Evolutionary conservation across 1,284 basidiomycete species (phyloP), one percentile per base, ranked within the genome.

Genomic region (Tilletiopsis washingtonensis): DNA sequence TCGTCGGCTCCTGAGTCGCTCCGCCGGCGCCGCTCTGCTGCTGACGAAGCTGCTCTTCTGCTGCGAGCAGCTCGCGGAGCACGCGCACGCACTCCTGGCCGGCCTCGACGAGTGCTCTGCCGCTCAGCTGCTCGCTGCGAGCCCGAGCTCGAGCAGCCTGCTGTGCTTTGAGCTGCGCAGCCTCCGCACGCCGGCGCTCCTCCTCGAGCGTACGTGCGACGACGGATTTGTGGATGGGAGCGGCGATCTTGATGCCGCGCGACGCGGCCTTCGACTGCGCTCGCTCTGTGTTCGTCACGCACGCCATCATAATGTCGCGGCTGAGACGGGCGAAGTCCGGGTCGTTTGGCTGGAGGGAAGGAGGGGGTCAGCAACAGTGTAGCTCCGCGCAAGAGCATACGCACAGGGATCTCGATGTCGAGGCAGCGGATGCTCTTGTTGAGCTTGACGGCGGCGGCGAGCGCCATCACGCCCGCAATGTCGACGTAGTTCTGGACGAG

Each of bases 391-490:
- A n/a, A n/a, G n/a, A n/a, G n/a, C n/a, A n/a, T n/a, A n/a, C n/a
- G n/a, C n/a, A n/a, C n/a, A 34, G 67, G 88, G 32, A 97, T 90
- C 62, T 90, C 87, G 41, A 98, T 74, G 75, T 99, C 93, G 44
- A 98, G 78, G 69, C 93, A 98, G 0, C 94, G 80, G 77, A 98
- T 83, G 15, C 82, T 80, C 45, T 81, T 80, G 67, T 97, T 98
- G 40, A 77, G 74, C 69, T 86, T 86, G 48, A 97, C 75, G 0
- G 89, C 88, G 0, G 84, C 85, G 39, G 82, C 84, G 12, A 98
- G 80, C 0, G 91, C 93, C 81, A 96, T 85, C 5, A 96, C 86
- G 15, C 88, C 90, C 0, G 90, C 91, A 27, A 91, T 80, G 61
- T 90, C 89, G 37, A 97, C 78, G 4, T 78, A 76, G 48, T 73